Base-by-base conservation (phyloP, 2,329 filamentous ascomycete genomes). In the Fusarium anguioides region DNA sequence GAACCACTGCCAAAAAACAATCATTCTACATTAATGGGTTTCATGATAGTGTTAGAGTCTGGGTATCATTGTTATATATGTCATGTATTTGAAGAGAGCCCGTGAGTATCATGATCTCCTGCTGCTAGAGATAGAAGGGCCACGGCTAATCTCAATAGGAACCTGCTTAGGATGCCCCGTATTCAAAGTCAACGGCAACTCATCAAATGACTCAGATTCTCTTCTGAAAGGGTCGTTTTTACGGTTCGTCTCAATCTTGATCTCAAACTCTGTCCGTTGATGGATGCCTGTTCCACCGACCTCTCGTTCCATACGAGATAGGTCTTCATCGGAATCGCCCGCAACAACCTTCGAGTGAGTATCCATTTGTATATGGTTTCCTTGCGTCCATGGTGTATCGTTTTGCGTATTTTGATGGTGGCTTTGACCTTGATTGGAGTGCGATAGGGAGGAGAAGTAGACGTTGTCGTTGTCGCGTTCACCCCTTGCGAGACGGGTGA, bases 401-500 rank as follows among this genome's bases (percentile, higher is more conserved):
- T 29, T 29, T 20, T 68, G 57, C 2, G 49, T n/a, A n/a, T n/a
- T 39, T 42, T 39, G 40, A 15, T 53, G 46, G 5, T 57, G 29
- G 10, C 49, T 61, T 2, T 55, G 41, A 6, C 15, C 48, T 14
- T 71, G 54, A 6, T 66, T 64, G 2, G 71, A 70, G n/a, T 58
- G 53, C 5, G 71, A 72, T 21, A 65, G 33, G 4, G 60, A 63
- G 4, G 68, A 63, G 7, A 72, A 70, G 35, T 67, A 67, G 0
- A 70, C 66, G 41, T 73, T 64, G 41, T 73, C 72, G 2, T 61
- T 14, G 8, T 52, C 45, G 6, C 46, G 45, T 31, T 70, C 56
- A 1, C 58, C 50, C 6, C 51, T 64, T 4, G 75, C 75, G 4
- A 81, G 72, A 14, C 77, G 78, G 8, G 75, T 80, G 66, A 86